A percentile compares a stretch with the other conserved stretches of the same genome.
Conservation (phyloP, 306 rosid species). For the Vigna unguiculata region DNA sequence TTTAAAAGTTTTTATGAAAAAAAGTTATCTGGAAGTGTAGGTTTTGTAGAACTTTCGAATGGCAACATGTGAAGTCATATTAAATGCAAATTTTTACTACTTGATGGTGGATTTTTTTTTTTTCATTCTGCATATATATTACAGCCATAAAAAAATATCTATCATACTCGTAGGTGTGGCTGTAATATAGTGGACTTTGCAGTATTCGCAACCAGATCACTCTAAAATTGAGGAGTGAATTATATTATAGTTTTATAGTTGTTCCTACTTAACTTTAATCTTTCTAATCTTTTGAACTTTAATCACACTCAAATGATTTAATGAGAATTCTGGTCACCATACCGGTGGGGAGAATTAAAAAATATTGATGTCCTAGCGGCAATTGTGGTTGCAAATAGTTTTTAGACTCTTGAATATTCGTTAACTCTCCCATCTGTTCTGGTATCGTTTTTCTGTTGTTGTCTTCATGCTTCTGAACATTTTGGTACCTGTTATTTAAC, state of each 20-base stretch:
- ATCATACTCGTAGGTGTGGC: no score
- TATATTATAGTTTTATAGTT: no score
- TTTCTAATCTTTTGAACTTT: background rate
- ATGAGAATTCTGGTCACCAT: background rate
- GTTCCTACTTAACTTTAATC: background rate
- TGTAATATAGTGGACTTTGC: background rate
- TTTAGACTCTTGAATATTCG: background rate
- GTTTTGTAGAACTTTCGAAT: no score
- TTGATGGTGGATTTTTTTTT: no score
- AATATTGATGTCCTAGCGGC: background rate
- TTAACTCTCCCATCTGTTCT: background rate
- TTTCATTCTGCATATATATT: no score
- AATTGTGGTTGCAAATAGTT: background rate
- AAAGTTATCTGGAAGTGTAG: no score
- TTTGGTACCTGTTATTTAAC: constrained; percentile 16
- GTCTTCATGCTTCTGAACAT: constrained; percentile 12
- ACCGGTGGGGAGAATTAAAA: background rate
- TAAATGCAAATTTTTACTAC: no score
- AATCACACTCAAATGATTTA: background rate
- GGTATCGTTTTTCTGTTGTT: background rate
- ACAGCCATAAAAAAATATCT: background rate
- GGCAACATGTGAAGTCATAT: no score
- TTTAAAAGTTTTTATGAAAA: no score
- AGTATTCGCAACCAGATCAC: background rate
- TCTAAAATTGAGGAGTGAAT: background rate